These are phyloP conservation scores for Adansonia grandidieri DNA, from an alignment of 441 rosid genomes.

Conservation along the genomic window DNA sequence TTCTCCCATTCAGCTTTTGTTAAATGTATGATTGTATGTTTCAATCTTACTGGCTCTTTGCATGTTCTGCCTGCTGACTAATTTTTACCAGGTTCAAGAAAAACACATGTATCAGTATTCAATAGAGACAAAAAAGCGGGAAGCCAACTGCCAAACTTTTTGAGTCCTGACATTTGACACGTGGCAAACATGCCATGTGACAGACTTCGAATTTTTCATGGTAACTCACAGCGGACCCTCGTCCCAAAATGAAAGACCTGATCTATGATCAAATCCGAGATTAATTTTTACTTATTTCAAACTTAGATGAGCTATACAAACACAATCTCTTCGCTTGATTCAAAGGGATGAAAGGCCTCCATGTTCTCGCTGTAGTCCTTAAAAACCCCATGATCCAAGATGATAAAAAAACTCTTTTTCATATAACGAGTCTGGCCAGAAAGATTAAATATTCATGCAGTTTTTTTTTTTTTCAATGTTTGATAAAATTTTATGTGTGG, in stretches of 20 bases:
- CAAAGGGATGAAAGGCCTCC: neutral
- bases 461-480: neutral
- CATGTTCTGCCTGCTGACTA: neutral
- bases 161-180: neutral
- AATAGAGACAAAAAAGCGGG: neutral
- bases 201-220: neutral
- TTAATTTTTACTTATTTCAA: neutral
- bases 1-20: neutral
- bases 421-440: neutral
- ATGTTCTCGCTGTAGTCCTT: neutral
- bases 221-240: neutral
- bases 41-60: neutral
- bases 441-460: neutral
- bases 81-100: neutral
- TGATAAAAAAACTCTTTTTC: neutral
- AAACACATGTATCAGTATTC: neutral
- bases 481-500: neutral
- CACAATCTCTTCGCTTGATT: neutral
- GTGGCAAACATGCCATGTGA: conserved; percentile 1
- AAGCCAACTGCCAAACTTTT: neutral
- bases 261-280: neutral
- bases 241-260: conserved; percentile 4
- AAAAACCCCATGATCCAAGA: neutral
- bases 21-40: neutral
- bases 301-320: neutral